Conservation (phyloP, 805 yeast species). For the Metschnikowia sp. region DNA sequence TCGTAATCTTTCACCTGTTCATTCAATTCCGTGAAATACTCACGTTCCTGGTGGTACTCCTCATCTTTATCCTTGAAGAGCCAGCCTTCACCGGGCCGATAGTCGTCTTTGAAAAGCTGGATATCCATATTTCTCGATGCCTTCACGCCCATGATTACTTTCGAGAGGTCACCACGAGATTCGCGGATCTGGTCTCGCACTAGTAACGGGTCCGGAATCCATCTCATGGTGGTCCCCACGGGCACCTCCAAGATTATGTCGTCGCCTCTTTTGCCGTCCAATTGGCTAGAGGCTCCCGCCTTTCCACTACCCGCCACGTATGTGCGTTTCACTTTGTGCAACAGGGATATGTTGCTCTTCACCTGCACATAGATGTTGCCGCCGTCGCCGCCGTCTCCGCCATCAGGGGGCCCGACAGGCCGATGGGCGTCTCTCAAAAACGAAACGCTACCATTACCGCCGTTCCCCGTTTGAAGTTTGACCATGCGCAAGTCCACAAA, state of each 20-base stretch:
- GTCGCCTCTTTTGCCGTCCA: conserved; percentile 83
- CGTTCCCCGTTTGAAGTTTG: conserved; percentile 69
- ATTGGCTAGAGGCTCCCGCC: conserved; percentile 68
- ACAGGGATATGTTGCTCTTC: conserved; percentile 62
- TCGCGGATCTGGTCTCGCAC: conserved; percentile 31
- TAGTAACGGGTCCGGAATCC: conserved; percentile 73
- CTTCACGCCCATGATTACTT: conserved; percentile 13
- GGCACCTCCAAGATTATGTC: conserved; percentile 85
- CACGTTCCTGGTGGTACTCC: conserved; percentile 61
- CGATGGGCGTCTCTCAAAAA: conserved; percentile 84
- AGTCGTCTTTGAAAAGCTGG: conserved; percentile 64
- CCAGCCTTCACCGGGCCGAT: conserved; percentile 82
- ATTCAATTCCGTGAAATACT: conserved; percentile 63
- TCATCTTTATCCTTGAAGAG: conserved; percentile 73
- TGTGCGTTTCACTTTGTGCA: conserved; percentile 63
- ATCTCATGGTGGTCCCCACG: conserved; percentile 80
- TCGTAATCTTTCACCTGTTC: conserved; percentile 67
- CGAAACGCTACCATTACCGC: conserved; percentile 86
- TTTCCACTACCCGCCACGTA: conserved; percentile 73
- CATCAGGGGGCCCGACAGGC: conserved; percentile 92
- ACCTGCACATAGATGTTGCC: conserved; percentile 86
- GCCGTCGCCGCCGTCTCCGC: conserved; percentile 98
- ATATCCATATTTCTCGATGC: conserved; percentile 29
- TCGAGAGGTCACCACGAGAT: conserved; percentile 18
- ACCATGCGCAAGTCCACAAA: conserved; percentile 55